Percentiles rank a stretch among this genome's conserved stretches.
These are phyloP conservation scores for Stereocaulon alpinum DNA, from an alignment of 495 filamentous ascomycete species.

Conservation along the genomic window DNA sequence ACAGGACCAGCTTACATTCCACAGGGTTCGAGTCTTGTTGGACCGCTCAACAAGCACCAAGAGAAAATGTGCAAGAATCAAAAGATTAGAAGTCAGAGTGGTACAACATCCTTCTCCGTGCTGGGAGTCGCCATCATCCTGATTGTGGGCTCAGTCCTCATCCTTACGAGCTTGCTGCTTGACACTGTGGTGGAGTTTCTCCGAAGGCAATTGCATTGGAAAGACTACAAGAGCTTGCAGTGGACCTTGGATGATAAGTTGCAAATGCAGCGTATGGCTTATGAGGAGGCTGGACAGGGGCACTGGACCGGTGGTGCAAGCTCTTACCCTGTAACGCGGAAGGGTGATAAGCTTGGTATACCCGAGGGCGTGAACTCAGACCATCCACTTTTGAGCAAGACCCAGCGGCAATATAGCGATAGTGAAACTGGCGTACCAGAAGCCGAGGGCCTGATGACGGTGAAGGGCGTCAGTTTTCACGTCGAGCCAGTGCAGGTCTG, in stretches of 20 bases:
- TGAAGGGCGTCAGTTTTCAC: not conserved
- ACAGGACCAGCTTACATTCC: constrained; percentile 18
- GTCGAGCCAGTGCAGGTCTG: not conserved
- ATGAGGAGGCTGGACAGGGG: constrained; percentile 24
- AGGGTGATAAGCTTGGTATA: constrained; percentile 9
- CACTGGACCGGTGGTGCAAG: constrained; percentile 17
- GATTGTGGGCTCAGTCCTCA: constrained; percentile 19
- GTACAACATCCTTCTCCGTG: constrained; percentile 20
- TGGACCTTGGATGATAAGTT: constrained; percentile 23
- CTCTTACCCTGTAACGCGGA: constrained; percentile 17
- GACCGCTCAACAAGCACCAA: not conserved
- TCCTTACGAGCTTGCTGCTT: constrained; percentile 20
- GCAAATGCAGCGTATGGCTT: constrained; percentile 25
- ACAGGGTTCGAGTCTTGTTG: not conserved
- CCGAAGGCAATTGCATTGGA: constrained; percentile 8
- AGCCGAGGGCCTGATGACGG: not conserved
- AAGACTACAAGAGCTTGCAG: constrained; percentile 19
- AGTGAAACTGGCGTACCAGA: not conserved
- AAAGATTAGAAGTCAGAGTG: constrained; percentile 13
- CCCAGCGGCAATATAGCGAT: not conserved
- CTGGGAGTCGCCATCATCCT: constrained; percentile 24
- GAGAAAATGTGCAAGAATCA: constrained; percentile 17
- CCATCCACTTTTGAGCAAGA: constrained; percentile 1
- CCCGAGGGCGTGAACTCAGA: not conserved
- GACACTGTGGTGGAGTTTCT: constrained; percentile 12